Conservation (phyloP, 1,284 basidiomycete species). For the Laetiporus sulphureus region DNA sequence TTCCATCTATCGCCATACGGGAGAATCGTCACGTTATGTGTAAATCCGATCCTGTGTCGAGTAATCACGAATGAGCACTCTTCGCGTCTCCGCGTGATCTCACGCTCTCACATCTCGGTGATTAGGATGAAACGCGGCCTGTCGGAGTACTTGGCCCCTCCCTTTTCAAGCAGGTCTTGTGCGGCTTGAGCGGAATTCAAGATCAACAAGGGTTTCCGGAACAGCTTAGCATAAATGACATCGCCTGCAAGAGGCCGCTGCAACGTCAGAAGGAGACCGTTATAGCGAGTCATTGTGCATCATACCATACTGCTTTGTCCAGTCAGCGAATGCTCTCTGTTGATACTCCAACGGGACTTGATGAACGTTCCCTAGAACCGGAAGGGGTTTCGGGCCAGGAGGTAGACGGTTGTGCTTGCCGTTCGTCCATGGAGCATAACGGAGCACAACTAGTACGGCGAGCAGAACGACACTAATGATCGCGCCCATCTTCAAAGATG, state of each 20-base stretch:
- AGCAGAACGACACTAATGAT: no score
- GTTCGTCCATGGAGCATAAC: no score
- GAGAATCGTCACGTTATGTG: constrained; percentile 17
- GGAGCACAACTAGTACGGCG: no score
- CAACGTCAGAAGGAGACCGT: no score
- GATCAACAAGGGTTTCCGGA: not conserved
- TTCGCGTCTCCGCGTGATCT: not conserved
- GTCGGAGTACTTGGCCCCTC: constrained; percentile 32
- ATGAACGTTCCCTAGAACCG: not conserved
- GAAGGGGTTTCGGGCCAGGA: not conserved
- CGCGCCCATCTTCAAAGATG: no score
- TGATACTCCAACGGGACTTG: not conserved
- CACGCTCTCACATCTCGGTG: constrained; percentile 19
- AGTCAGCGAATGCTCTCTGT: not conserved
- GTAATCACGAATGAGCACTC: no score
- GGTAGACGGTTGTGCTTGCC: no score
- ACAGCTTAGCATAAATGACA: no score
- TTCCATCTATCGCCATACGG: constrained; percentile 24
- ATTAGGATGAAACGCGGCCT: constrained; percentile 25
- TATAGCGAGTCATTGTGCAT: no score
- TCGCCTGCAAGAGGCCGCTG: no score
- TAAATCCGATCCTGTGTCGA: constrained; percentile 11
- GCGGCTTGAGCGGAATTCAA: constrained; percentile 23
- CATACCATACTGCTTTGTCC: not conserved
- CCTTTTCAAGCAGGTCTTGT: constrained; percentile 33